Conservation (phyloP, 2,329 filamentous ascomycete species). For the Coniochaeta sp. region DNA sequence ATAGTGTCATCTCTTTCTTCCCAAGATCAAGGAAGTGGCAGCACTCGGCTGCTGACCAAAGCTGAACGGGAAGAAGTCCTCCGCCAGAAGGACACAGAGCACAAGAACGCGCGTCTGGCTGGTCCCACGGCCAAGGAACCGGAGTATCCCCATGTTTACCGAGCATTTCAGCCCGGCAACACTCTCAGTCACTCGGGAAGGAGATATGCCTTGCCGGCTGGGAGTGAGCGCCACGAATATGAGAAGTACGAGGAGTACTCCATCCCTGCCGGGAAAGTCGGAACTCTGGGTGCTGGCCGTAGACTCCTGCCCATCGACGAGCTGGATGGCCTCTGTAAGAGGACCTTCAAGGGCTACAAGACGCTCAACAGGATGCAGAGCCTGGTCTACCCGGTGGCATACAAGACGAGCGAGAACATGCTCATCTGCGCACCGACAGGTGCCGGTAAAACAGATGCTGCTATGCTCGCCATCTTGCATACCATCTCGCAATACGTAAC, state of each 20-base stretch:
- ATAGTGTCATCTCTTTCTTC: constrained; percentile 39
- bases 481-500: constrained; percentile 78
- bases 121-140: constrained; percentile 65
- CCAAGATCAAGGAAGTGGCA: neutral
- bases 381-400: constrained; percentile 88
- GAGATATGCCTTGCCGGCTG: constrained; percentile 74
- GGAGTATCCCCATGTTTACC: constrained; percentile 92
- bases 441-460: constrained; percentile 97
- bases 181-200: constrained; percentile 71
- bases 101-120: constrained; percentile 70
- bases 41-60: constrained; percentile 57
- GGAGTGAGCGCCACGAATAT: constrained; percentile 62
- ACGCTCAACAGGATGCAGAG: constrained; percentile 96
- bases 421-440: constrained; percentile 95
- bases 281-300: constrained; percentile 63
- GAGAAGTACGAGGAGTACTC: constrained; percentile 84
- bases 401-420: constrained; percentile 97
- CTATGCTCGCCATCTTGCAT: constrained; percentile 92
- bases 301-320: constrained; percentile 72
- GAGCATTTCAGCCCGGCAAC: constrained; percentile 75
- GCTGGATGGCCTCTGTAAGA: constrained; percentile 80
- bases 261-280: constrained; percentile 77
- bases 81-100: constrained; percentile 67
- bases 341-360: constrained; percentile 94
- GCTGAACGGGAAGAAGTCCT: constrained; percentile 74